These are phyloP conservation scores for Penicillium nordicum DNA, from an alignment of 2,329 filamentous ascomycete species.

Conservation along the genomic window DNA sequence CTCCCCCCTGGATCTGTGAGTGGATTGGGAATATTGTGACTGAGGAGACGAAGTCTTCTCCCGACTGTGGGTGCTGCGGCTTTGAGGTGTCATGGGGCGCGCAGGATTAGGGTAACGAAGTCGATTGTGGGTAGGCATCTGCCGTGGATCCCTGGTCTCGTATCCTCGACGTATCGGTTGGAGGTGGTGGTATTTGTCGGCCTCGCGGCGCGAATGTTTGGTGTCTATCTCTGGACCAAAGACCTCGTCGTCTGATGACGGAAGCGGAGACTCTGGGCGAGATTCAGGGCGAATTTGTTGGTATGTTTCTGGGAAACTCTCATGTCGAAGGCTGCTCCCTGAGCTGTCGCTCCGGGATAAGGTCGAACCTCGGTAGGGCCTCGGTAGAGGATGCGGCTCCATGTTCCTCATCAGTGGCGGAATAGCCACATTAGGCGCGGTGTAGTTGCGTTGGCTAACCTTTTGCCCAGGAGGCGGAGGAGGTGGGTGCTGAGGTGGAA, in stretches of 20 bases:
- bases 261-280: conserved; percentile 33
- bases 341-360: conserved; percentile 26
- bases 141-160: conserved; percentile 12
- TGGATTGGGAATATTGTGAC: conserved; percentile 24
- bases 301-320: conserved; percentile 17
- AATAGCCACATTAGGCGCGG: conserved; percentile 10
- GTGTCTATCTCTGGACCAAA: conserved; percentile 17
- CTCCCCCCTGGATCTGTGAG: conserved; percentile 21
- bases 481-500: conserved; percentile 21
- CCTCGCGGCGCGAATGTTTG: conserved; percentile 9
- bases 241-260: conserved; percentile 43
- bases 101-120: conserved; percentile 11
- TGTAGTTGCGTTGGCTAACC: conserved; percentile 16
- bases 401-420: conserved; percentile 3
- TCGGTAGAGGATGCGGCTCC: conserved; percentile 10
- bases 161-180: conserved; percentile 10
- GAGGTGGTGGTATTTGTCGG: conserved; percentile 13
- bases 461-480: conserved; percentile 11
- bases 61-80: conserved; percentile 14
- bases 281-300: conserved; percentile 26
- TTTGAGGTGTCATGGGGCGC: conserved; percentile 25
- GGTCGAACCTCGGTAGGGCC: conserved; percentile 13
- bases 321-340: conserved; percentile 23
- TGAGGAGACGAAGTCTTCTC: conserved; percentile 25
- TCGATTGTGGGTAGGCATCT: conserved; percentile 3